Evolutionary conservation across 1,284 basidiomycete species (phyloP).

Genomic region (Malassezia vespertilionis): DNA sequence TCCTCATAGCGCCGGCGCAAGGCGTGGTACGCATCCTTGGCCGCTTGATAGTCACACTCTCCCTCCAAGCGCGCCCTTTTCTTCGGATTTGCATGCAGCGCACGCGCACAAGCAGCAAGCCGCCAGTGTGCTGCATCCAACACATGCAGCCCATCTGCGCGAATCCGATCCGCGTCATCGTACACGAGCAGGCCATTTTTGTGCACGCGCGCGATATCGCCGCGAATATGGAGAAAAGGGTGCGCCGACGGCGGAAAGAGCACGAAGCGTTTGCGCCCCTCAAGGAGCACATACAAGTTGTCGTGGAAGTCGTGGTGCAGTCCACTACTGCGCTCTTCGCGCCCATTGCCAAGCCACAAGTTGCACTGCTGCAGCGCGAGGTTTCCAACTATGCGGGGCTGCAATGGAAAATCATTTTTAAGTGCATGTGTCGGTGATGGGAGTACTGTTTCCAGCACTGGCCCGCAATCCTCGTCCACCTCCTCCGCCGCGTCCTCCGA

Average conservation of each 20-base stretch:
- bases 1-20: conserved; percentile 2
- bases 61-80: conserved; percentile 15
- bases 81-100: not conserved
- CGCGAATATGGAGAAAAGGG: conserved; percentile 29
- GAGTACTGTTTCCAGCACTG: conserved; percentile 31
- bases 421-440: conserved; percentile 37
- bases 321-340: conserved; percentile 32
- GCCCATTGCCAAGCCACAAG: conserved; percentile 39
- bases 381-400: conserved; percentile 32
- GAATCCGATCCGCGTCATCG: conserved; percentile 16
- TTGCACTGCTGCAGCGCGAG: conserved; percentile 47
- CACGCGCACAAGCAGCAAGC: not conserved
- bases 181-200: conserved; percentile 41
- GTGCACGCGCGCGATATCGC: conserved; percentile 27
- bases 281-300: conserved; percentile 44
- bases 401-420: conserved; percentile 34
- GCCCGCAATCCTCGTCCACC: conserved; percentile 16
- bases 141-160: conserved; percentile 37
- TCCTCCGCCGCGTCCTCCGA: conserved; percentile 17
- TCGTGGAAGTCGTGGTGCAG: conserved; percentile 47
- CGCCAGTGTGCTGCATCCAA: conserved; percentile 40
- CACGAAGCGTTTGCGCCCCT: conserved; percentile 42
- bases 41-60: conserved; percentile 19
- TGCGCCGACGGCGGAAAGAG: conserved; percentile 41
- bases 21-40: conserved; percentile 2